A percentile compares a stretch with the other conserved stretches of the same genome.
Conservation (phyloP, 1,284 basidiomycete genomes). For the Gomphus bonarii region DNA sequence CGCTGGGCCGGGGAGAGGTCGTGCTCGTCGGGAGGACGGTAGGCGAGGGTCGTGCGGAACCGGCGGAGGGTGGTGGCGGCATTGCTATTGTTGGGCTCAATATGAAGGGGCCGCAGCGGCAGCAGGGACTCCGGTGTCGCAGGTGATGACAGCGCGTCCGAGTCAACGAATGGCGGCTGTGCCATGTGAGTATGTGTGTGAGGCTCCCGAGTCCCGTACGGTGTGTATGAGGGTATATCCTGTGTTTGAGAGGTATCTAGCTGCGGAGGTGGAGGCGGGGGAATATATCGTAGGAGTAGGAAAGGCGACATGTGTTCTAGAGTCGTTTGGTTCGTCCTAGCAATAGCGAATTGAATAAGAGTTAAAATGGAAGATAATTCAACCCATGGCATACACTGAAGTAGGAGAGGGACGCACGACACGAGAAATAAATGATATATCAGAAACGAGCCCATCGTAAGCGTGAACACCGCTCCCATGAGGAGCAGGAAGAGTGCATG, state of each 20-base stretch:
- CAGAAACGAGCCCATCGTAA: slow-evolving; percentile 70
- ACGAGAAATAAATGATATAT: slow-evolving; percentile 74
- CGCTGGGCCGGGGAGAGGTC: slow-evolving; percentile 66
- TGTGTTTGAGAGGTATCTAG: not conserved
- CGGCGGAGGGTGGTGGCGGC: not conserved
- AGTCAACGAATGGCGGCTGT: too few species aligned
- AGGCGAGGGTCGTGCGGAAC: slow-evolving; percentile 1
- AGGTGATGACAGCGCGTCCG: not conserved
- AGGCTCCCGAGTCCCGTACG: not conserved
- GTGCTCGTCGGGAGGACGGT: slow-evolving; percentile 47
- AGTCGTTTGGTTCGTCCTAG: slow-evolving; percentile 80
- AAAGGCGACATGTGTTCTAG: slow-evolving; percentile 74
- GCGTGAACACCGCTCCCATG: slow-evolving; percentile 48
- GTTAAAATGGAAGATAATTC: slow-evolving; percentile 4
- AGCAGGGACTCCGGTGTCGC: slow-evolving; percentile 9
- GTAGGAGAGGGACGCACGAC: slow-evolving; percentile 38
- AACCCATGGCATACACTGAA: too few species aligned
- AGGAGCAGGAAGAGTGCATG: slow-evolving; percentile 61
- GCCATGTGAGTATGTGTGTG: not conserved
- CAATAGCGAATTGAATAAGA: not conserved
- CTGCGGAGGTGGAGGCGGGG: slow-evolving; percentile 9
- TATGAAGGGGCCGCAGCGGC: not conserved
- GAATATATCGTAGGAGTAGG: slow-evolving; percentile 55
- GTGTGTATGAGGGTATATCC: not conserved
- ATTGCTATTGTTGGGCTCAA: not conserved